Conservation (phyloP, 2,329 filamentous ascomycete genomes). For the Botrytis galanthina region DNA sequence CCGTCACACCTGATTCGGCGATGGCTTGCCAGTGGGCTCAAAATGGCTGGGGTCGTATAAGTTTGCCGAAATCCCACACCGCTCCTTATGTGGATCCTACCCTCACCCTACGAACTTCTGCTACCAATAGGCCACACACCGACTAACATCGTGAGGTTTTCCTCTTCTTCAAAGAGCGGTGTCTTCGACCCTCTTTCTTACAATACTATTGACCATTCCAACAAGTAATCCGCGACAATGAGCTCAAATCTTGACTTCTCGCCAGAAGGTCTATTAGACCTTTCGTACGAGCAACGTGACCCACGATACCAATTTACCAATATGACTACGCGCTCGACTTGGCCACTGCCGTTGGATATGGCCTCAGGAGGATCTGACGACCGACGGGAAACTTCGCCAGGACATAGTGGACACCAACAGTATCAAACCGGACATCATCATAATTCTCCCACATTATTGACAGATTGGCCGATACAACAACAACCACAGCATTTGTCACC, state of each 20-base stretch:
- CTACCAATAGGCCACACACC: slow-evolving; percentile 33
- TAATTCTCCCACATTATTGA: slow-evolving; percentile 49
- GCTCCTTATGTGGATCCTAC: slow-evolving; percentile 32
- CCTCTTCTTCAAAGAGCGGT: slow-evolving; percentile 39
- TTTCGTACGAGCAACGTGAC: slow-evolving; percentile 58
- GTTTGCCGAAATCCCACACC: slow-evolving; percentile 28
- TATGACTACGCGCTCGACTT: slow-evolving; percentile 40
- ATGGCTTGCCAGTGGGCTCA: slow-evolving; percentile 14
- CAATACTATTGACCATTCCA: slow-evolving; percentile 47
- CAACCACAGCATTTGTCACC: slow-evolving; percentile 37
- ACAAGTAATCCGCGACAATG: slow-evolving; percentile 45
- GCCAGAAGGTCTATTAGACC: slow-evolving; percentile 60
- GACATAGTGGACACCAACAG: slow-evolving; percentile 45
- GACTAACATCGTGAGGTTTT: slow-evolving; percentile 37
- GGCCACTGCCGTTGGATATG: slow-evolving; percentile 40
- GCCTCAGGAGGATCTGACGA: slow-evolving; percentile 36
- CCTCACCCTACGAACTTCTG: slow-evolving; percentile 28
- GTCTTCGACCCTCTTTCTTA: slow-evolving; percentile 39
- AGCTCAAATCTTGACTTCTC: slow-evolving; percentile 57
- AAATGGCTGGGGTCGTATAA: slow-evolving; percentile 27
- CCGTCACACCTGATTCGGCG: slow-evolving; percentile 19
- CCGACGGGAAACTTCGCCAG: slow-evolving; percentile 36
- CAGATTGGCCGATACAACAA: slow-evolving; percentile 57
- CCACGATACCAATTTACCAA: slow-evolving; percentile 51
- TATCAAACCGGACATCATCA: slow-evolving; percentile 45